Base-by-base conservation (phyloP, 495 filamentous ascomycete species). In the Neurospora sp. region DNA sequence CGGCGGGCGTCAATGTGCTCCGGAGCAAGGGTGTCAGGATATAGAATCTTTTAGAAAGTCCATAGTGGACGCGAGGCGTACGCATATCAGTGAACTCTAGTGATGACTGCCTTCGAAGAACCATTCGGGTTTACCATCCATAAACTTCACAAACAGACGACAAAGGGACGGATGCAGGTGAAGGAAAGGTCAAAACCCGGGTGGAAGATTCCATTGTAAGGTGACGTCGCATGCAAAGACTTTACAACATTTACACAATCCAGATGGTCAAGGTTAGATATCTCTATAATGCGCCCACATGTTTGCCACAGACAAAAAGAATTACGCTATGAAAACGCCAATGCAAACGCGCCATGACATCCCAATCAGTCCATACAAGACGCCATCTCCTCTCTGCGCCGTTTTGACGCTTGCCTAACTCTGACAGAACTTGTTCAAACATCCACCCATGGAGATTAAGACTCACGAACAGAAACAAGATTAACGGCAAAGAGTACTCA, bases 21-120 rank as follows among this genome's bases (percentile, higher is more conserved):
- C 83, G 87, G 76, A 92, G 88, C 73, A 89, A 91, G 74, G 91
- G 88, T 9, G 83, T 89, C 4, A 84, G 86, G 77, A 86, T 90
- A 83, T 90, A 75, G 77, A 35, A n/a, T 27, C 14, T 16, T 61
- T 16, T 61, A 27, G 12, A 61, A 3, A 16, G 53, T 61, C 22
- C 22, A 14, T 31, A 61, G 6, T 31, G 53, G 53, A 27, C 53
- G 53, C 5, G 5, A 6, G 3, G 53, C 12, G 12, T 53, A 53
- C 45, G 45, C 22, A 59, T 31, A 27, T 18, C 27, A 65, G 53
- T 35, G 27, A 16, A 16, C 14, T 61, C 14, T 16, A 37, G 14
- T 9, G 53, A 65, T 65, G 53, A 37, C 2, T 65, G 27, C 53
- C 14, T 35, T 0, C 3, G 6, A 65, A 65, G 53, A 7, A 9